Evolutionary conservation across 2,329 filamentous ascomycete species (phyloP).

Genomic region (Sclerotinia subarctica): DNA sequence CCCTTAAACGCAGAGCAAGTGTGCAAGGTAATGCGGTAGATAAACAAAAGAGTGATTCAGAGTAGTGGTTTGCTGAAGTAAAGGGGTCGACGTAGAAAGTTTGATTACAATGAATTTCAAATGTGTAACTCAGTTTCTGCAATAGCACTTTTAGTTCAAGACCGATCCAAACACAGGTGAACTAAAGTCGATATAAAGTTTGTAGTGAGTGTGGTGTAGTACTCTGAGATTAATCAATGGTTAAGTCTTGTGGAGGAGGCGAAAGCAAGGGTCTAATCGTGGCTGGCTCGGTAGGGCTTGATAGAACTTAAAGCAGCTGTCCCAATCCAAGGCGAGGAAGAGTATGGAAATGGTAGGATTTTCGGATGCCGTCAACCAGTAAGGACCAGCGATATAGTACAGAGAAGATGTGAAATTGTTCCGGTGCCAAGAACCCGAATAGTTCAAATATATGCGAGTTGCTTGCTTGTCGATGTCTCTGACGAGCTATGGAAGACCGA

Average conservation of each 20-base stretch:
- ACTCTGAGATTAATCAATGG: background rate
- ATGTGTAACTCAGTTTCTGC: background rate
- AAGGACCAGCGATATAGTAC: constrained; percentile 1
- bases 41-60: background rate
- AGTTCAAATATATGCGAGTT: background rate
- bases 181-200: constrained; percentile 9
- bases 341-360: background rate
- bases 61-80: background rate
- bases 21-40: background rate
- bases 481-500: background rate
- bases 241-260: constrained; percentile 17
- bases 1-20: background rate
- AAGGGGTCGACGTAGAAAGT: background rate
- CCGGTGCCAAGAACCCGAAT: background rate
- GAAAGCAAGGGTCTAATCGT: constrained; percentile 18
- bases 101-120: background rate
- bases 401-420: background rate
- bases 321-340: background rate
- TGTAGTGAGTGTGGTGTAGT: constrained; percentile 5
- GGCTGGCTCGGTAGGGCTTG: constrained; percentile 16
- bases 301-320: constrained; percentile 5
- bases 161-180: background rate
- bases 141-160: background rate
- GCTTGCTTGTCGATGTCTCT: background rate
- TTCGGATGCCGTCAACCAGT: background rate